Evolutionary conservation across 371 early-diverging fungal genomes (phyloP).

Genomic region (Mortierella sp.): DNA sequence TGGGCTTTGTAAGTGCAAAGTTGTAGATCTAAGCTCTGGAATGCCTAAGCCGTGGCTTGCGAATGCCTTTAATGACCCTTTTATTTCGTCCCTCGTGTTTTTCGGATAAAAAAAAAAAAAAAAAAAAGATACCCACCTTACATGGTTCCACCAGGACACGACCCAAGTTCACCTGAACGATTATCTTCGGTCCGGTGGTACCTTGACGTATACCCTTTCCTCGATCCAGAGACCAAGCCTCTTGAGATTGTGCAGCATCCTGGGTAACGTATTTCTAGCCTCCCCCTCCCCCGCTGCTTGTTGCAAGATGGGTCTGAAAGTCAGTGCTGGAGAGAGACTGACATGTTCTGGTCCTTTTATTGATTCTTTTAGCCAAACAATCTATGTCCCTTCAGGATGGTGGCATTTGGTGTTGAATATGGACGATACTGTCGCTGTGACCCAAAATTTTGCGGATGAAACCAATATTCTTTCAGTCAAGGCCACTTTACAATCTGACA

Average conservation of each 20-base stretch:
- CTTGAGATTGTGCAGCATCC: slow-evolving; percentile 53
- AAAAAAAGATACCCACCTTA: slow-evolving; percentile 54
- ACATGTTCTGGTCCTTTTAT: background rate
- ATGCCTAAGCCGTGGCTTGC: background rate
- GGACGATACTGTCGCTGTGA: slow-evolving; percentile 55
- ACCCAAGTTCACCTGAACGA: slow-evolving; percentile 18
- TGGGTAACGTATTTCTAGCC: slow-evolving; percentile 29
- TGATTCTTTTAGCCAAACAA: slow-evolving; percentile 27
- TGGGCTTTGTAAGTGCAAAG: slow-evolving; percentile 41
- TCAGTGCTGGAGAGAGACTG: too few relatives aligned
- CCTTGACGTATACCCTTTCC: slow-evolving; percentile 51
- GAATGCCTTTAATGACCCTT: background rate
- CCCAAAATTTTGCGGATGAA: slow-evolving; percentile 55
- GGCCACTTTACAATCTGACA: slow-evolving; percentile 15
- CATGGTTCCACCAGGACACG: slow-evolving; percentile 48
- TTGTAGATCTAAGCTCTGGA: background rate
- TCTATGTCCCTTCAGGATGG: slow-evolving; percentile 53
- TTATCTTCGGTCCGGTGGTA: slow-evolving; percentile 50
- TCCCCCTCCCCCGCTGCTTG: too few relatives aligned
- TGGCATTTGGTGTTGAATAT: slow-evolving; percentile 57
- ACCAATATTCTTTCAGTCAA: slow-evolving; percentile 40
- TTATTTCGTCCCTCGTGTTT: too few relatives aligned
- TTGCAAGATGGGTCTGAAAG: too few relatives aligned
- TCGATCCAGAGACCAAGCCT: slow-evolving; percentile 35
- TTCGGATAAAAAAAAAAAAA: too few relatives aligned